Evolutionary conservation across 495 filamentous ascomycete species (phyloP).

Genomic region (Aspergillus funiculosus): DNA sequence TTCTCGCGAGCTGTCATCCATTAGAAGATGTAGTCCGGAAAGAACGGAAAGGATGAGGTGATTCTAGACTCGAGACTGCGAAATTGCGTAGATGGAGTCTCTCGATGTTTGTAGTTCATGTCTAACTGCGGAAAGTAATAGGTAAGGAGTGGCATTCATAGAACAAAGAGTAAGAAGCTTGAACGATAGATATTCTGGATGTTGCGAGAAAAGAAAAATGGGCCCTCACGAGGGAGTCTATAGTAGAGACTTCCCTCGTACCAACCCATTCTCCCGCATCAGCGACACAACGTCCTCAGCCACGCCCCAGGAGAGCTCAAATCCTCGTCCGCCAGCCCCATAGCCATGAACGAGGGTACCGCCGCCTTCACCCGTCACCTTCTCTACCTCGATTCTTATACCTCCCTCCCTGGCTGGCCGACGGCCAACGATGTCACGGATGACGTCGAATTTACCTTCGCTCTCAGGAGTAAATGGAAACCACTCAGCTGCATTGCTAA

Average conservation of each 20-base stretch:
- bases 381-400: slow-evolving; percentile 38
- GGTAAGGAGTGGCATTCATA: too few relatives aligned
- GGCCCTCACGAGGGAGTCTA: too few relatives aligned
- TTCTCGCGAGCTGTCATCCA: too few relatives aligned
- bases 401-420: slow-evolving; percentile 42
- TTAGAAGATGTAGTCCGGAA: too few relatives aligned
- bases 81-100: too few relatives aligned
- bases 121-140: too few relatives aligned
- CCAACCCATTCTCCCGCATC: slow-evolving; percentile 28
- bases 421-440: slow-evolving; percentile 43
- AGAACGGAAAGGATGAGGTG: too few relatives aligned
- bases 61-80: too few relatives aligned
- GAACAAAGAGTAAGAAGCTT: too few relatives aligned
- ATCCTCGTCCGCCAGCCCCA: slow-evolving; percentile 57
- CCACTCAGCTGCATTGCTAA: slow-evolving; percentile 41
- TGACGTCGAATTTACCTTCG: slow-evolving; percentile 37
- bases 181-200: too few relatives aligned
- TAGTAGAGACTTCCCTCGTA: slow-evolving; percentile 26
- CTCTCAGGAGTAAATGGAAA: slow-evolving; percentile 39
- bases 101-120: too few relatives aligned
- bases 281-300: slow-evolving; percentile 34
- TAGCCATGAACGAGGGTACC: slow-evolving; percentile 54
- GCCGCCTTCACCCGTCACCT: slow-evolving; percentile 15
- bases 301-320: slow-evolving; percentile 40
- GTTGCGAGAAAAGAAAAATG: not conserved